A percentile compares a stretch with the other conserved stretches of the same genome.
phyloP scores from a whole-genome alignment of 2,329 filamentous ascomycete species.

The Neobulgaria alba region DNA sequence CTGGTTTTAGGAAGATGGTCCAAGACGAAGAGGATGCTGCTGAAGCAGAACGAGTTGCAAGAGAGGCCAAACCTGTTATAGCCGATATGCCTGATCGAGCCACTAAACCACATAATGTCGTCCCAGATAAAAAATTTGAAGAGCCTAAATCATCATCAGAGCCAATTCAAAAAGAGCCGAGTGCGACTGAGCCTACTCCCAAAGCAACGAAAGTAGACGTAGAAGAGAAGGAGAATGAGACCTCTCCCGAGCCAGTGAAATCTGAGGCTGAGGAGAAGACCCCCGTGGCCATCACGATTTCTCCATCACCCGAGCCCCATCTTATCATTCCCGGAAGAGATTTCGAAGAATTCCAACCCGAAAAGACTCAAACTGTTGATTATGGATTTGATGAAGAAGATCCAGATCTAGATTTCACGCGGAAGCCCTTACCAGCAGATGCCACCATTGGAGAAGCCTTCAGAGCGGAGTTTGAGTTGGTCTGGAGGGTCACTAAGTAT shows the following conservation, averaged over 20 bases:
- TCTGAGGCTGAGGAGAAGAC: conserved; percentile 1
- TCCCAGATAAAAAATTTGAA: background rate
- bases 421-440: conserved; percentile 27
- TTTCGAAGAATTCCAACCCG: conserved; percentile 15
- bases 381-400: conserved; percentile 35
- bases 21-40: conserved; percentile 30
- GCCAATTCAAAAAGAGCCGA: too few relatives aligned
- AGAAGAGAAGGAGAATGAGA: too few relatives aligned
- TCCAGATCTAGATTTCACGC: conserved; percentile 16
- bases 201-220: too few relatives aligned
- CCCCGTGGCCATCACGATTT: too few relatives aligned
- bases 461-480: conserved; percentile 51
- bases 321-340: conserved; percentile 29
- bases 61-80: conserved; percentile 31
- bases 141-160: background rate
- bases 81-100: conserved; percentile 20
- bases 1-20: conserved; percentile 57
- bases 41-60: conserved; percentile 32
- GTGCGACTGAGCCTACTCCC: too few relatives aligned
- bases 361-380: conserved; percentile 2
- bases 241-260: background rate
- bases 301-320: too few relatives aligned
- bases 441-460: conserved; percentile 49
- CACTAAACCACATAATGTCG: conserved; percentile 29
- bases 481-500: conserved; percentile 55